These are phyloP conservation scores for Curvularia hawaiiensis DNA, from an alignment of 2,329 filamentous ascomycete genomes.

Conservation along the genomic window DNA sequence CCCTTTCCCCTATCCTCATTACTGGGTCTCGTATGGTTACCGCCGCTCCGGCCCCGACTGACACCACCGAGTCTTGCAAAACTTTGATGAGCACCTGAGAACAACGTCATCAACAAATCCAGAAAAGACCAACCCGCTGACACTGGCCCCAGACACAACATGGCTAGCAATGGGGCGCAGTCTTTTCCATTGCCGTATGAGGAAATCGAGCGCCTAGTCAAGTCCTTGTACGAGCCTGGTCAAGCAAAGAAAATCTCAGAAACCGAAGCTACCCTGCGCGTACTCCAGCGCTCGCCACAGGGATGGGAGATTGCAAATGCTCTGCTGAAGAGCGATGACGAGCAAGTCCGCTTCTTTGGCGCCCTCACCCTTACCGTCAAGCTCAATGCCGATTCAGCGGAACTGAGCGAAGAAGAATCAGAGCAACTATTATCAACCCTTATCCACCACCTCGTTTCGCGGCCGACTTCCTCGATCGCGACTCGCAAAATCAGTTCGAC, in stretches of 20 bases:
- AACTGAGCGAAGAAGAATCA: slow-evolving; percentile 42
- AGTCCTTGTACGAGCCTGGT: slow-evolving; percentile 57
- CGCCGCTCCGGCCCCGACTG: background rate
- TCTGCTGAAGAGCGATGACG: slow-evolving; percentile 70
- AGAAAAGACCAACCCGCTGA: background rate
- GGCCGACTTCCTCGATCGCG: slow-evolving; percentile 61
- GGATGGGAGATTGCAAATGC: slow-evolving; percentile 87
- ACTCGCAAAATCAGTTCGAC: slow-evolving; percentile 78
- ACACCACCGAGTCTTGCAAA: background rate
- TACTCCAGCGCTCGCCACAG: slow-evolving; percentile 75
- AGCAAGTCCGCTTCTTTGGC: slow-evolving; percentile 87
- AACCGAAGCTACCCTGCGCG: slow-evolving; percentile 77
- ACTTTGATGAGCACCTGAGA: slow-evolving; percentile 2
- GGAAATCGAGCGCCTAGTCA: slow-evolving; percentile 54
- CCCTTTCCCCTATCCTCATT: background rate
- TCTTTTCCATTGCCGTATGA: slow-evolving; percentile 37
- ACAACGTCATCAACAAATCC: background rate
- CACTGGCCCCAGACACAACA: slow-evolving; percentile 13
- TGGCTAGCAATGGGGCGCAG: slow-evolving; percentile 28
- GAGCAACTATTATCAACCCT: slow-evolving; percentile 45
- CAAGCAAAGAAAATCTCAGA: slow-evolving; percentile 52
- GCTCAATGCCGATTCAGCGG: slow-evolving; percentile 81
- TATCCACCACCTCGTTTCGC: slow-evolving; percentile 41
- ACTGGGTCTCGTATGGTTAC: background rate
- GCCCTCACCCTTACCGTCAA: slow-evolving; percentile 93